phyloP scores from a whole-genome alignment of 768 basidiomycete species.

The Rhodosporidiobolus odoratus region DNA sequence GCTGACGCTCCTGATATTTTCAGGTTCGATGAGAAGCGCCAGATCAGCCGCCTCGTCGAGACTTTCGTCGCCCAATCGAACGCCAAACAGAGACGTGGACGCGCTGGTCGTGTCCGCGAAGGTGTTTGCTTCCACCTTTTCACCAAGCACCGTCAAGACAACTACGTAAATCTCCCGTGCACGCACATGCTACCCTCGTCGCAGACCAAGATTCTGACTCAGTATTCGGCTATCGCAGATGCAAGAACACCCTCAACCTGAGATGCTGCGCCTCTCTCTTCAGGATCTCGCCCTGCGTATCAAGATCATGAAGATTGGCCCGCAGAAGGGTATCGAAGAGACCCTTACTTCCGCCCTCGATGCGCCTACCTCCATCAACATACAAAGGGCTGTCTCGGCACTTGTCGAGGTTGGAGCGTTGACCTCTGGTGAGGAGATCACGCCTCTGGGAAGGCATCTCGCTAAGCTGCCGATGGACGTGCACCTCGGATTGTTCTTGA shows the following conservation, averaged over 20 bases:
- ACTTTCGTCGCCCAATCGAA: slow-evolving; percentile 70
- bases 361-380: slow-evolving; percentile 75
- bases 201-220: not conserved
- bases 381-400: slow-evolving; percentile 80
- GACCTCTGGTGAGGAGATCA: slow-evolving; percentile 80
- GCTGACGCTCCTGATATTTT: not conserved
- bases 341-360: slow-evolving; percentile 81
- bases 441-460: slow-evolving; percentile 82
- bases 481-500: slow-evolving; percentile 86
- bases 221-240: slow-evolving; percentile 54
- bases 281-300: slow-evolving; percentile 85
- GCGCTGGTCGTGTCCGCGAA: slow-evolving; percentile 81
- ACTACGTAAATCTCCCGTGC: slow-evolving; percentile 52
- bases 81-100: slow-evolving; percentile 58
- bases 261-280: slow-evolving; percentile 88
- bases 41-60: slow-evolving; percentile 84
- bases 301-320: slow-evolving; percentile 85
- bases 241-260: slow-evolving; percentile 82
- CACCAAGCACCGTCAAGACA: slow-evolving; percentile 78
- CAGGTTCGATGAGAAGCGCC: slow-evolving; percentile 94
- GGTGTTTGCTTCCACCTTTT: slow-evolving; percentile 95
- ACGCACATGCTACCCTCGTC: not conserved
- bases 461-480: slow-evolving; percentile 93
- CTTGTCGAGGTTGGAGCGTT: slow-evolving; percentile 86
- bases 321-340: slow-evolving; percentile 77